A percentile compares a stretch with the other conserved stretches of the same genome.
Evolutionary conservation across 140 eudicot genomes (phyloP).

Genomic region (Senecio squalidus): DNA sequence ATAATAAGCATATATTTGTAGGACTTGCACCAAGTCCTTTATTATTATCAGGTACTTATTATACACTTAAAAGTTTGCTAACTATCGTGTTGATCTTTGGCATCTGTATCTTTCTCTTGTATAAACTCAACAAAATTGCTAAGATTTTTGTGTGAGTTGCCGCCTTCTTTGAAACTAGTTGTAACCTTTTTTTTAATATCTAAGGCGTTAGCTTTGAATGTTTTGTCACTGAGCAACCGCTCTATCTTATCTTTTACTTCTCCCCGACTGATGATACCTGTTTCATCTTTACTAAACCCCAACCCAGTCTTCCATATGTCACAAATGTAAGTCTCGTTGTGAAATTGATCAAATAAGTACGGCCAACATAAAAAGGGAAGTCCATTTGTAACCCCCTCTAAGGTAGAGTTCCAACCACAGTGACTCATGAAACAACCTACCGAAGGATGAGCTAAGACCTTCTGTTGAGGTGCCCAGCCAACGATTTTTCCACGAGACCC

Average conservation of each 20-base stretch:
- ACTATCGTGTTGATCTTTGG: conserved; percentile 2
- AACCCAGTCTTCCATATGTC: conserved; percentile 56
- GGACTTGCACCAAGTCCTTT: too few species aligned
- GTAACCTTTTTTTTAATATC: conserved; percentile 24
- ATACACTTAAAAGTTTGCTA: too few species aligned
- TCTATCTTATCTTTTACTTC: conserved; percentile 44
- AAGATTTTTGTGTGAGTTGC: conserved; percentile 38
- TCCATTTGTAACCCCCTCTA: conserved; percentile 54
- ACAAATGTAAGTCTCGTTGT: conserved; percentile 46
- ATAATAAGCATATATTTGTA: too few species aligned
- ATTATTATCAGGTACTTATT: too few species aligned
- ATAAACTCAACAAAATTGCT: conserved; percentile 36
- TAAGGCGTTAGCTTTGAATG: conserved; percentile 30
- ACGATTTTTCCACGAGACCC: conserved; percentile 39
- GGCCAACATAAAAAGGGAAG: conserved; percentile 71
- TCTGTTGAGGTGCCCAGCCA: conserved; percentile 62
- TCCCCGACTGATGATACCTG: conserved; percentile 37
- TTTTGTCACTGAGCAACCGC: conserved; percentile 19
- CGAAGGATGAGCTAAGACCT: conserved; percentile 46
- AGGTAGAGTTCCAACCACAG: conserved; percentile 68
- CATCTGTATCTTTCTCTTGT: conserved; percentile 6
- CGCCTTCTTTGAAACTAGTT: conserved; percentile 28
- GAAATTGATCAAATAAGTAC: conserved; percentile 54
- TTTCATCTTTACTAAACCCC: conserved; percentile 36
- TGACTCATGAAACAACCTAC: conserved; percentile 60